phyloP scores from a whole-genome alignment of 2,329 filamentous ascomycete genomes.

The Ophiosphaerella narmari region DNA sequence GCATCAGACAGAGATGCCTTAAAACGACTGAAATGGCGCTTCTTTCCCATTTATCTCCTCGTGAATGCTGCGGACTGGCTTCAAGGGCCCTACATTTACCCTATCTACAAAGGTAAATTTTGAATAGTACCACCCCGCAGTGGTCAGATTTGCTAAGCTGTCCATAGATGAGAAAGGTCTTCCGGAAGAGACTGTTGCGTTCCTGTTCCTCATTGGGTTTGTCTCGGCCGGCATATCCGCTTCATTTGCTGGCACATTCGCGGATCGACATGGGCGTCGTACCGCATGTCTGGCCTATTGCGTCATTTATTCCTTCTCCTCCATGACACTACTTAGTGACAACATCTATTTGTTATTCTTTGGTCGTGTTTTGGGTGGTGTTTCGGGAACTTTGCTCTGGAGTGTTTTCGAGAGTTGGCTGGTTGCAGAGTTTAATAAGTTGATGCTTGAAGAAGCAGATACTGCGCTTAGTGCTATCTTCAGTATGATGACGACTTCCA shows the following conservation, averaged over 20 bases:
- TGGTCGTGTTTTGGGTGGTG: slow-evolving; percentile 60
- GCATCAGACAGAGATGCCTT: slow-evolving; percentile 35
- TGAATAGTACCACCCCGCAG: background rate
- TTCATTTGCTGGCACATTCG: slow-evolving; percentile 54
- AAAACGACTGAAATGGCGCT: slow-evolving; percentile 47
- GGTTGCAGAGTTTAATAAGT: slow-evolving; percentile 60
- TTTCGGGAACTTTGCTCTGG: slow-evolving; percentile 62
- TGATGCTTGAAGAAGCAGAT: slow-evolving; percentile 50
- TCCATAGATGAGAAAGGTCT: slow-evolving; percentile 51
- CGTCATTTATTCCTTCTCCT: slow-evolving; percentile 58
- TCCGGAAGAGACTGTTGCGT: slow-evolving; percentile 51
- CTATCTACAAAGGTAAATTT: slow-evolving; percentile 53
- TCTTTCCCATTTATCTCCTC: slow-evolving; percentile 52
- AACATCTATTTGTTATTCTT: slow-evolving; percentile 54
- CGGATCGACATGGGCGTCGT: slow-evolving; percentile 58
- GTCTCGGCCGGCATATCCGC: slow-evolving; percentile 56
- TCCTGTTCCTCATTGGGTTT: slow-evolving; percentile 50
- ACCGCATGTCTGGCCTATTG: slow-evolving; percentile 62
- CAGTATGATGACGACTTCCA: slow-evolving; percentile 57
- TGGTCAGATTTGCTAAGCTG: slow-evolving; percentile 5
- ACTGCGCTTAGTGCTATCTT: slow-evolving; percentile 58
- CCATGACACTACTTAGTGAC: slow-evolving; percentile 56
- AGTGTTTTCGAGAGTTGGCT: slow-evolving; percentile 67
- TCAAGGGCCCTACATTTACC: slow-evolving; percentile 57
- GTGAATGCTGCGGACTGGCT: slow-evolving; percentile 55